Conservation (phyloP, 169 alveolate species). For the Neospora caninum region DNA sequence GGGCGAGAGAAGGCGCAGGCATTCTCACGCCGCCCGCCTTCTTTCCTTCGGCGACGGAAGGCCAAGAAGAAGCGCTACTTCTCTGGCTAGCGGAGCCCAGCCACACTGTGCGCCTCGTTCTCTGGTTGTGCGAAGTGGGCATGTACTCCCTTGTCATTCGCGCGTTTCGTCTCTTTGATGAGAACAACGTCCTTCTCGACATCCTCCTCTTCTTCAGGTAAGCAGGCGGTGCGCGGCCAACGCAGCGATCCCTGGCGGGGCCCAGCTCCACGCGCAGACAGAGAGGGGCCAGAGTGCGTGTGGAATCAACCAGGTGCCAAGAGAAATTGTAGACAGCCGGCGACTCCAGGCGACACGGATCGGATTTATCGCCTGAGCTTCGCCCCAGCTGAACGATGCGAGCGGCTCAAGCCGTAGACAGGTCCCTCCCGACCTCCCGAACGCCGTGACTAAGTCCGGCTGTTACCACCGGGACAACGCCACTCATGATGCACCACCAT, state of each 20-base stretch:
- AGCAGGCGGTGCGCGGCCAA: background rate
- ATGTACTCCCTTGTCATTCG: slow-evolving; percentile 49
- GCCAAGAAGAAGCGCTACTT: slow-evolving; percentile 52
- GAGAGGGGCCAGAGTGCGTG: too few relatives aligned
- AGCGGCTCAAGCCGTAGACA: too few relatives aligned
- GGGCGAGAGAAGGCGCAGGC: background rate
- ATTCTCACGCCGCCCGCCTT: slow-evolving; percentile 18
- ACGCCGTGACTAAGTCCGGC: too few relatives aligned
- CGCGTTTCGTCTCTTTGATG: slow-evolving; percentile 59
- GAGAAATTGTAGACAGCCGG: too few relatives aligned
- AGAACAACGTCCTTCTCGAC: slow-evolving; percentile 35
- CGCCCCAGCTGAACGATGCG: too few relatives aligned
- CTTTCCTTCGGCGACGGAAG: slow-evolving; percentile 44
- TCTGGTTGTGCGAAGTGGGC: slow-evolving; percentile 44
- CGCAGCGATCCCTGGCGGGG: background rate
- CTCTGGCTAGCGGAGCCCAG: slow-evolving; percentile 28
- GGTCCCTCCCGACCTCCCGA: too few relatives aligned
- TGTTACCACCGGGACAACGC: too few relatives aligned
- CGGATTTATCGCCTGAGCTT: too few relatives aligned
- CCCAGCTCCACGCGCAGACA: too few relatives aligned
- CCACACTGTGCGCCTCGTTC: slow-evolving; percentile 30
- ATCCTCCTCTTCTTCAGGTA: slow-evolving; percentile 57
- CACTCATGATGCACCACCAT: too few relatives aligned
- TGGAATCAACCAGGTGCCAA: too few relatives aligned
- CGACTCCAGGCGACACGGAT: too few relatives aligned